These are phyloP conservation scores for Termitomyces sp. DNA, from an alignment of 768 basidiomycete species.

Conservation along the genomic window DNA sequence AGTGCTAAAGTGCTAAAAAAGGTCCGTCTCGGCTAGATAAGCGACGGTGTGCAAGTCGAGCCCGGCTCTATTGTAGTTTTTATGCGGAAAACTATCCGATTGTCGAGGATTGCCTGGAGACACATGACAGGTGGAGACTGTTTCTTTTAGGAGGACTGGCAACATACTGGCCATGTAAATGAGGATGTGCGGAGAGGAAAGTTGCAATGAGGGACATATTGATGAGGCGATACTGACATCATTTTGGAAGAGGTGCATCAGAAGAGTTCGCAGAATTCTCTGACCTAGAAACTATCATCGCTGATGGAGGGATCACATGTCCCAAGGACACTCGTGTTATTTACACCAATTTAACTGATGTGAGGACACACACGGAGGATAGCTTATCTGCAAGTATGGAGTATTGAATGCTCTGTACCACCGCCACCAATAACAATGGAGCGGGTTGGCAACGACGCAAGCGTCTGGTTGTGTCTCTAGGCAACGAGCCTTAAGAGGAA, in stretches of 20 bases:
- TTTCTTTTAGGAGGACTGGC: not conserved
- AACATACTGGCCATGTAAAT: not conserved
- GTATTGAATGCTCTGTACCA: too few species aligned
- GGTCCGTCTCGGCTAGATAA: not conserved
- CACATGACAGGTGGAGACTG: not conserved
- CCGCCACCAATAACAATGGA: too few species aligned
- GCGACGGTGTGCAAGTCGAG: not conserved
- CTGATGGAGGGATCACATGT: not conserved
- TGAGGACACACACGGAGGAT: not conserved
- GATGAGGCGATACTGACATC: not conserved
- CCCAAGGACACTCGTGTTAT: not conserved
- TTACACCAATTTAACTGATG: not conserved
- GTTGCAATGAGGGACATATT: not conserved
- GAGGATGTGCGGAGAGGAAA: not conserved
- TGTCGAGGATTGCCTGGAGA: not conserved
- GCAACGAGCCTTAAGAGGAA: not conserved
- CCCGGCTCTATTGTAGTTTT: not conserved
- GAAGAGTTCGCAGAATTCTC: not conserved
- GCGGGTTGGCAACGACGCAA: not conserved
- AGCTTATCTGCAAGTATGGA: too few species aligned
- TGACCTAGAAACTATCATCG: not conserved
- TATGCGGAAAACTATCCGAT: not conserved
- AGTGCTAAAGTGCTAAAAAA: too few species aligned
- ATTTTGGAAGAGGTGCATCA: not conserved
- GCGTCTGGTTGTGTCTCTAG: not conserved